Evolutionary conservation across 139 green algal species (phyloP), one percentile per base, ranked within the genome.

Genomic region (Tetraselmis chui): DNA sequence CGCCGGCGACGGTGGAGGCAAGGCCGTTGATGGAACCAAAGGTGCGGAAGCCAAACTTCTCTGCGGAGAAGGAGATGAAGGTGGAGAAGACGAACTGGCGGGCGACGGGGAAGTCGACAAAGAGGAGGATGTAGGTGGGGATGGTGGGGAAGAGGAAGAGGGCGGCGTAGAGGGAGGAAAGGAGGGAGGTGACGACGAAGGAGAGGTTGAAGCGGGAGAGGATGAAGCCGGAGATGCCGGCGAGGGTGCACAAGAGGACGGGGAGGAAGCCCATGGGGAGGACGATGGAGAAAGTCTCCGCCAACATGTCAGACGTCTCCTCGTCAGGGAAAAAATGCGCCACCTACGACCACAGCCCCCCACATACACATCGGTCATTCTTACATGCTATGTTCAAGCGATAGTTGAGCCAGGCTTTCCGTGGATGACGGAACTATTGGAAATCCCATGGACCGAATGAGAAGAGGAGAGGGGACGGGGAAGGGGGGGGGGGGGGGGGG

Each of bases 61-160:
- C 26, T 2, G 74, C 74, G 74, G 74, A 28, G n/a, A 28, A 77
- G 74, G 74, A 77, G 74, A 77, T 31, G 74, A 77, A 77, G n/a
- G 74, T 77, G 74, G 74, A 77, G 74, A 77, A 77, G 74, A 77
- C 74, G 18, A 77, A 29, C 74, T 77, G 74, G 18, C 74, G 74
- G n/a, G 26, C 74, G 2, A 77, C 74, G 5, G 74, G 74, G n/a
- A 77, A 77, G 26, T 31, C 26, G 26, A 77, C 74, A 29, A 77
- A 77, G 26, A 77, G 74, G 26, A 77, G 26, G 5, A 77, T 23
- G 74, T 77, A 77, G 26, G 74, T 28, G 25, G 26, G 26, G 74
- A 29, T 28, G 74, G 26, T 28, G 26, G 74, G 74, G 23, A 11
- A 28, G 23, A 77, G 74, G n/a, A 77, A 77, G n/a, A 77, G 74